phyloP scores from a whole-genome alignment of 1,284 basidiomycete species.

The Agaricales sp. region DNA sequence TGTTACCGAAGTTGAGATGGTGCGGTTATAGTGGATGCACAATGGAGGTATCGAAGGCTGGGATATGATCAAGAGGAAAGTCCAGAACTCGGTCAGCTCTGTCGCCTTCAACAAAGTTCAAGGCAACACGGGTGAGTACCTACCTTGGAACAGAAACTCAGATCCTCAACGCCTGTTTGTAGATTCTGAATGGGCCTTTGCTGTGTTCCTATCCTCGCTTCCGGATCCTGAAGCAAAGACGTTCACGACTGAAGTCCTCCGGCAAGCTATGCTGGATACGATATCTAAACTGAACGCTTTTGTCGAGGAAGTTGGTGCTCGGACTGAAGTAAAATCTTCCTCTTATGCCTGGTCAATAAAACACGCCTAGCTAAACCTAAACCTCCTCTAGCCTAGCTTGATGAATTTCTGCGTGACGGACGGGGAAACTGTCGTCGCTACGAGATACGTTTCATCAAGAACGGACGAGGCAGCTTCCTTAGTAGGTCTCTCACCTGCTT shows the following conservation, averaged over 20 bases:
- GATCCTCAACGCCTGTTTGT: constrained; percentile 3
- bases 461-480: constrained; percentile 90
- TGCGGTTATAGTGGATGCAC: constrained; percentile 90
- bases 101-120: constrained; percentile 78
- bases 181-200: constrained; percentile 97
- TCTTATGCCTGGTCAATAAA: not conserved
- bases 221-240: constrained; percentile 66
- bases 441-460: constrained; percentile 88
- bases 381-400: constrained; percentile 59
- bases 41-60: constrained; percentile 87
- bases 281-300: constrained; percentile 72
- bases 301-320: constrained; percentile 64
- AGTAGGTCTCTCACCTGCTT: constrained; percentile 25
- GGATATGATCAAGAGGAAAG: constrained; percentile 63
- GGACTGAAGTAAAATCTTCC: constrained; percentile 37
- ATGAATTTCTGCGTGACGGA: constrained; percentile 98
- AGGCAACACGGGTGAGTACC: constrained; percentile 74
- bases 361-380: constrained; percentile 61
- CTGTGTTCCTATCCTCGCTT: constrained; percentile 80
- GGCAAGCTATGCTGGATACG: constrained; percentile 80
- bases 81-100: constrained; percentile 71
- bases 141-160: constrained; percentile 1
- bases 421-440: constrained; percentile 87
- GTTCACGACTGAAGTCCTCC: constrained; percentile 55
- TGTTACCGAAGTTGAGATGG: no score